phyloP scores from a whole-genome alignment of 495 filamentous ascomycete species.

The Hypoxylon rickii region DNA sequence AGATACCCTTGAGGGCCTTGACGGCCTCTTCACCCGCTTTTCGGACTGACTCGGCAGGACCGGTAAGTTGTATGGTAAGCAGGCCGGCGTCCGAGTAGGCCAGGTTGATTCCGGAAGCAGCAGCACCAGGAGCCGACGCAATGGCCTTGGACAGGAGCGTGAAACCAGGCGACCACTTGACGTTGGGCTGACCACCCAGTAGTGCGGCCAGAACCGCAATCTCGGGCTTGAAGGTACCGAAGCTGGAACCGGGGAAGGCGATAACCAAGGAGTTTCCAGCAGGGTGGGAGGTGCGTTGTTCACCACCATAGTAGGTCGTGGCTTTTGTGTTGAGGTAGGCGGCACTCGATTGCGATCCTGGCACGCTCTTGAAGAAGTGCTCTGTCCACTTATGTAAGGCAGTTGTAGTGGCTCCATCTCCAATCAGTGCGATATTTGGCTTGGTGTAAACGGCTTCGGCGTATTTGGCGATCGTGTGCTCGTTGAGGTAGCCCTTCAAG shows the following conservation, averaged over 20 bases:
- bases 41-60: constrained; percentile 68
- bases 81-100: constrained; percentile 96
- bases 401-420: constrained; percentile 77
- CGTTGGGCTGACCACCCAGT: constrained; percentile 84
- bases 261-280: constrained; percentile 78
- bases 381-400: constrained; percentile 89
- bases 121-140: constrained; percentile 65
- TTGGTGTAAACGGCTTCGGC: constrained; percentile 80
- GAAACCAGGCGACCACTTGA: constrained; percentile 97
- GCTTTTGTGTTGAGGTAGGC: constrained; percentile 50
- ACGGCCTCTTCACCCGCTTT: constrained; percentile 65
- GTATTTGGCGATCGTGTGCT: constrained; percentile 69
- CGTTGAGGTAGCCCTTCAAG: constrained; percentile 75
- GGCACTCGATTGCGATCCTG: constrained; percentile 40
- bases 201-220: constrained; percentile 85
- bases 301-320: constrained; percentile 89
- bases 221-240: constrained; percentile 83
- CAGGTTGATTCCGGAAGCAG: constrained; percentile 70
- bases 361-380: constrained; percentile 77
- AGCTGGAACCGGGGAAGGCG: constrained; percentile 87
- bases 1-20: constrained; percentile 78
- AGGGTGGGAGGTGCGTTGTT: constrained; percentile 83
- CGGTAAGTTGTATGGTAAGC: constrained; percentile 77
- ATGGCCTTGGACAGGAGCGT: constrained; percentile 81
- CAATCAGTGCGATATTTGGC: constrained; percentile 86